These are phyloP conservation scores for Canavalia gladiata DNA, from an alignment of 306 rosid species.

Conservation along the genomic window DNA sequence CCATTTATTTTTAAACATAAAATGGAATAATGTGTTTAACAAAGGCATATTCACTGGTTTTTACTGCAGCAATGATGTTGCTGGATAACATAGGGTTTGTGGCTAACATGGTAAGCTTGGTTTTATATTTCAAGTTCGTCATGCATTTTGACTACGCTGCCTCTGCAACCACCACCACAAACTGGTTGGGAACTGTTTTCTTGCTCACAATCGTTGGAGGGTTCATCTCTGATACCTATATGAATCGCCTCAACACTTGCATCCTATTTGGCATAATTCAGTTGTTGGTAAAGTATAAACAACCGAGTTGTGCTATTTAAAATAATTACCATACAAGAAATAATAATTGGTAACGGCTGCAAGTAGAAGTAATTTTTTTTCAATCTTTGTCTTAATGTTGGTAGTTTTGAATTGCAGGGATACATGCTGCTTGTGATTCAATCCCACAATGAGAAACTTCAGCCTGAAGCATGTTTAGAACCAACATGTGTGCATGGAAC, in stretches of 20 bases:
- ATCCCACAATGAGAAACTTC: conserved; percentile 54
- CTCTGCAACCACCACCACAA: conserved; percentile 65
- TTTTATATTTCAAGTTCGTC: conserved; percentile 55
- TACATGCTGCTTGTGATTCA: conserved; percentile 61
- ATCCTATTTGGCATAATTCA: conserved; percentile 61
- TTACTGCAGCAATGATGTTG: conserved; percentile 53
- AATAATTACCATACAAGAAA: background rate
- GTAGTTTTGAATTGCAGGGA: conserved; percentile 54
- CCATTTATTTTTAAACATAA: background rate
- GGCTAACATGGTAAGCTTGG: conserved; percentile 72
- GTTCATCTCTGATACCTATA: conserved; percentile 64
- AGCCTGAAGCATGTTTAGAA: conserved; percentile 58
- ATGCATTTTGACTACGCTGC: conserved; percentile 57
- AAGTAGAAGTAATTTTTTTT: background rate
- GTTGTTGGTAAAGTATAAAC: conserved; percentile 51
- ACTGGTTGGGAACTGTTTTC: conserved; percentile 62
- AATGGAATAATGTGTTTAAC: background rate
- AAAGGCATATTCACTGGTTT: background rate
- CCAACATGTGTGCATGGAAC: conserved; percentile 58
- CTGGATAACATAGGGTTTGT: conserved; percentile 69
- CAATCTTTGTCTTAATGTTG: background rate
- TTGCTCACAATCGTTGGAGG: conserved; percentile 67
- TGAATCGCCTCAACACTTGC: conserved; percentile 68
- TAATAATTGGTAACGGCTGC: background rate
- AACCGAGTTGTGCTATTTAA: background rate